A percentile compares a stretch with the other conserved stretches of the same genome.
Conservation (phyloP, 345 rosid genomes). For the Salix purpurea region DNA sequence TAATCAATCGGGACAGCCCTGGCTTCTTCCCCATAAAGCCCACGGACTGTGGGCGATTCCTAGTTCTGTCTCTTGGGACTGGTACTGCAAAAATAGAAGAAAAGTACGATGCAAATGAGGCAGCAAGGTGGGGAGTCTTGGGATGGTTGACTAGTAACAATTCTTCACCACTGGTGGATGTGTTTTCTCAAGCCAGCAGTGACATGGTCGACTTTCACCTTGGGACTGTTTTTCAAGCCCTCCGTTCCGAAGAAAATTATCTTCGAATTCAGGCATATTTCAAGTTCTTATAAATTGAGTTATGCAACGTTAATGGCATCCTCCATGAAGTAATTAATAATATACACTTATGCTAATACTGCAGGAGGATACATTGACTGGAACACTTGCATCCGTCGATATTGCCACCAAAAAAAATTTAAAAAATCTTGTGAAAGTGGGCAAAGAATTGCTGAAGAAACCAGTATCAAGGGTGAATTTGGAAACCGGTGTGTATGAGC, state of each 20-base stretch:
- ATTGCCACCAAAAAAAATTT: slow-evolving; percentile 42
- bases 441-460: slow-evolving; percentile 48
- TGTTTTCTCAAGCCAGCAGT: slow-evolving; percentile 53
- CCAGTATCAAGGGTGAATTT: slow-evolving; percentile 47
- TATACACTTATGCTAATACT: neutral
- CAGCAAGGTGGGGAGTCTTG: slow-evolving; percentile 59
- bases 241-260: slow-evolving; percentile 41
- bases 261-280: slow-evolving; percentile 44
- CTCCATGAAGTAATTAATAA: no score
- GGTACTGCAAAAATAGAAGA: slow-evolving; percentile 35
- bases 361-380: slow-evolving; percentile 38
- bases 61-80: slow-evolving; percentile 64
- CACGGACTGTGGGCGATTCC: slow-evolving; percentile 42
- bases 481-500: slow-evolving; percentile 40
- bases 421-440: slow-evolving; percentile 38
- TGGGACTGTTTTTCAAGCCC: slow-evolving; percentile 44
- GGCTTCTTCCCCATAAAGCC: slow-evolving; percentile 43
- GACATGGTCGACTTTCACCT: slow-evolving; percentile 66
- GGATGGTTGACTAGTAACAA: slow-evolving; percentile 54
- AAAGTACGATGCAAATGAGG: slow-evolving; percentile 40
- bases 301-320: no score
- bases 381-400: slow-evolving; percentile 52
- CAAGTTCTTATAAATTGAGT: neutral
- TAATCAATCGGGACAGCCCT: slow-evolving; percentile 27
- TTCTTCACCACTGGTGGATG: slow-evolving; percentile 52